Base-by-base conservation (phyloP, 1,139 yeast species). In the Protomyces inouyei region DNA sequence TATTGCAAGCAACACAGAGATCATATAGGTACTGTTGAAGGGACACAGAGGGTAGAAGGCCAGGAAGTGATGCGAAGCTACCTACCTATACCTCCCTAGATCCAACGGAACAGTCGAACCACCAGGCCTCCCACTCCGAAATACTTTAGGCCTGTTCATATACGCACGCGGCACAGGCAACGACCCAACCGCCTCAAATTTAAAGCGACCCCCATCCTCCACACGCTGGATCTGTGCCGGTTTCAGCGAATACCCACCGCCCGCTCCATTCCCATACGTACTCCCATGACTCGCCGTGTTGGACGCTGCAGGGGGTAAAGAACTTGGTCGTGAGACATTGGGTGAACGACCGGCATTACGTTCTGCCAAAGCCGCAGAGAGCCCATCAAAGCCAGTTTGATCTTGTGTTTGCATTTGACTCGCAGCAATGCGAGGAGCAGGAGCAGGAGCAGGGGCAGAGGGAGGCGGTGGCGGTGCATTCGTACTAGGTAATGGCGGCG, bases 61-160 rank as follows among this genome's bases (percentile, higher is more conserved):
- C 5, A n/a, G 23, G 6, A 21, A 1, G 52, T 5, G n/a, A 4
- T 2, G 25, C 6, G 1, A 12, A 18, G 6, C 32, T 28, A 23
- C 21, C 45, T 67, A 75, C 18, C 69, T 68, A 69, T 71, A 82
- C 52, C 77, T 61, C 57, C 83, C 76, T 69, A 92, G 78, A 71
- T 90, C 85, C 70, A 93, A 78, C 0, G 98, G 98, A 51, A 93
- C 95, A 38, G 97, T 89, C 37, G 92, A 85, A 1, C 98, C 98
- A 12, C 52, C 60, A 10, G 54, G 55, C 72, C 97, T 83, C 6
- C 98, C 98, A 77, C 97, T 89, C 14, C 97, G 97, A 76, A 93
- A 93, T 70, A 90, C 78, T 74, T 92, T 91, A 65, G 81, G 82
- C 64, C 80, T 82, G 12, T 84, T 87, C 64, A 83, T 85, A 71